Evolutionary conservation across 768 basidiomycete species (phyloP), one percentile per base, ranked within the genome.

Genomic region (Lentinula lateritia): DNA sequence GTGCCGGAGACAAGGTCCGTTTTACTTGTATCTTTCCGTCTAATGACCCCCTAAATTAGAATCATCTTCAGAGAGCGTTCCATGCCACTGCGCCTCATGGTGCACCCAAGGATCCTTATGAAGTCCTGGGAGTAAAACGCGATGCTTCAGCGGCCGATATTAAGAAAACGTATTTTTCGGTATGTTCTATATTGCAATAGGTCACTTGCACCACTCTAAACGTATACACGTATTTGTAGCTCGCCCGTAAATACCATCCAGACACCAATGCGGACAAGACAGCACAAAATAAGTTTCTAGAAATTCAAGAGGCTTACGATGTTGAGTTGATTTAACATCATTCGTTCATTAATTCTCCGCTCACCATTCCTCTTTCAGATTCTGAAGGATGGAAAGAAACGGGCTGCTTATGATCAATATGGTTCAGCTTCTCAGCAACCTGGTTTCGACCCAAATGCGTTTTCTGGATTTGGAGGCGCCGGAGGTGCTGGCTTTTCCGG

Each of bases 271-370:
- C 93, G 45, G 93, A 96, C 75, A 90, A 93, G 68, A 81, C 80
- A 52, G 93, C 96, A 0, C 88, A 93, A 67, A 92, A 91, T 64
- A 93, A 92, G 72, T 99, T 99, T 72, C 82, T 95, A 16, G 96
- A 99, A 73, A 98, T 98, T 61, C 97, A 98, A 72, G 84, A 87
- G 67, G 97, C 97, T 10, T 99, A 98, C 76, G 97, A 98, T 74
- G 96, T 98, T 64, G 50, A 67, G 66, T 43, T 62, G 63, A 63
- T 61, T 62, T 39, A 12, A 41, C 18, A 18, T 13, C 50, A 12
- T 20, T 43, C 58, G 64, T 61, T 34, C 35, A 60, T 60, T 52
- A 52, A 53, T 52, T 45, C 54, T 32, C 59, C 61, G 52, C 65
- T 71, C 62, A 70, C 61, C 61, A 56, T 16, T 9, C 45, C 59